phyloP scores from a whole-genome alignment of 169 alveolate genomes.

The Eimeria sp. region DNA sequence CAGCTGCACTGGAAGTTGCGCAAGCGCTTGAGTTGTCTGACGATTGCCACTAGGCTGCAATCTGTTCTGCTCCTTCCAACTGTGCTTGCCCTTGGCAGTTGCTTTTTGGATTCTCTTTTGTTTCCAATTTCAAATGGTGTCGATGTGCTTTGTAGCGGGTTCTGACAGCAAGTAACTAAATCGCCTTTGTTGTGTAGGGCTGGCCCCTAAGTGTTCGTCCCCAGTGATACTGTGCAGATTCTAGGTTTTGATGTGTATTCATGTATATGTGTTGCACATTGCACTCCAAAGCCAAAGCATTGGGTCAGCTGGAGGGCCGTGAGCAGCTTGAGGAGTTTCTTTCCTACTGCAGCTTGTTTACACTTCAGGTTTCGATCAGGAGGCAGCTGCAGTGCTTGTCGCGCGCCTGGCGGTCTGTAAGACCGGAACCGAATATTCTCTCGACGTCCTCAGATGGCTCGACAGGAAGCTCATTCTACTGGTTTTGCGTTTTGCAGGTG shows the following conservation, averaged over 20 bases:
- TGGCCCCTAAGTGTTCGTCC: no score
- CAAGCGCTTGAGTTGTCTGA: not conserved
- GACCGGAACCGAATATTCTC: slow-evolving; percentile 98
- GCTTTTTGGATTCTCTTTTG: not conserved
- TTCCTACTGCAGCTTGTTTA: not conserved
- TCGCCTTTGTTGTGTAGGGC: no score
- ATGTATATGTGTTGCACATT: not conserved
- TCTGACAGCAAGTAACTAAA: no score
- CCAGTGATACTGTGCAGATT: no score
- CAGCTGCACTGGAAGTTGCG: not conserved
- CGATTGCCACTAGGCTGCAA: not conserved
- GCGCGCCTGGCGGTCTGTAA: slow-evolving; percentile 98
- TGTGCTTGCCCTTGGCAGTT: not conserved
- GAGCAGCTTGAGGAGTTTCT: not conserved
- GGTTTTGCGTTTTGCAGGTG: slow-evolving; percentile 95
- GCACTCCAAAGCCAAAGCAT: no score
- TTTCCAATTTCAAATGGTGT: not conserved
- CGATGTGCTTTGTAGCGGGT: not conserved
- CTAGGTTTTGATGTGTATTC: no score
- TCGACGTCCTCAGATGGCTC: slow-evolving; percentile 99
- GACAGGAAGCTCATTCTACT: slow-evolving; percentile 98
- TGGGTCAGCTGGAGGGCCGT: not conserved
- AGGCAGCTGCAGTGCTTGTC: slow-evolving; percentile 99
- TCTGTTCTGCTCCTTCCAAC: not conserved
- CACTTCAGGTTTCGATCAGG: slow-evolving; percentile 97